Conservation (phyloP, 768 basidiomycete species). For the Lactarius indigo region DNA sequence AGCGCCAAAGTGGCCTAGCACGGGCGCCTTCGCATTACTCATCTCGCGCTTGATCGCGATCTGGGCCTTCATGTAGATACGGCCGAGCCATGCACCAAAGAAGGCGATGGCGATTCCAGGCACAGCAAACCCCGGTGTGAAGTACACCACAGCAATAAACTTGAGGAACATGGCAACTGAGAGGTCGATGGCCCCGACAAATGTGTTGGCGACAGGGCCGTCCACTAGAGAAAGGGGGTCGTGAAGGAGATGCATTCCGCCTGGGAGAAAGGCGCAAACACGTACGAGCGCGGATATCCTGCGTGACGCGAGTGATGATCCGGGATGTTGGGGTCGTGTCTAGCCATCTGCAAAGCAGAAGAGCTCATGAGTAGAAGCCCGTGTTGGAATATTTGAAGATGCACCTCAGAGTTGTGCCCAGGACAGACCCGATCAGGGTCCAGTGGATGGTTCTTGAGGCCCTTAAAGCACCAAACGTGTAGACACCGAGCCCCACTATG, state of each 20-base stretch:
- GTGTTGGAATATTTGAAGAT: no score
- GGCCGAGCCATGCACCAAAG: no score
- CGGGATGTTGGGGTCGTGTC: constrained; percentile 51
- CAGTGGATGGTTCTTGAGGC: constrained; percentile 55
- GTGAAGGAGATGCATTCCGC: neutral
- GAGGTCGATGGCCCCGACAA: constrained; percentile 35
- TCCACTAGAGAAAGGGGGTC: constrained; percentile 32
- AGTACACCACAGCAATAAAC: constrained; percentile 36
- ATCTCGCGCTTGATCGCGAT: no score
- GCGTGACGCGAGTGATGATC: constrained; percentile 62
- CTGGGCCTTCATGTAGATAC: no score
- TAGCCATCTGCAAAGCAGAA: constrained; percentile 38
- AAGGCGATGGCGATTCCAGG: constrained; percentile 37
- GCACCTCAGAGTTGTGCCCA: no score
- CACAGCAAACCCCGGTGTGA: constrained; percentile 40
- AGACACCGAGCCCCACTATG: constrained; percentile 37
- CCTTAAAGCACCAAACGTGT: constrained; percentile 45
- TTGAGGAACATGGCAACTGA: constrained; percentile 35
- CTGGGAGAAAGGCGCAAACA: neutral
- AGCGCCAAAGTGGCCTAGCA: constrained; percentile 49
- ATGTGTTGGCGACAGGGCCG: constrained; percentile 34
- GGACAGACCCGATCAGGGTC: constrained; percentile 47
- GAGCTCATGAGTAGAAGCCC: no score
- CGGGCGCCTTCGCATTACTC: constrained; percentile 47
- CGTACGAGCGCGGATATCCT: constrained; percentile 49